These are phyloP conservation scores for Kuraishia molischiana DNA, from an alignment of 805 yeast species.

Conservation along the genomic window DNA sequence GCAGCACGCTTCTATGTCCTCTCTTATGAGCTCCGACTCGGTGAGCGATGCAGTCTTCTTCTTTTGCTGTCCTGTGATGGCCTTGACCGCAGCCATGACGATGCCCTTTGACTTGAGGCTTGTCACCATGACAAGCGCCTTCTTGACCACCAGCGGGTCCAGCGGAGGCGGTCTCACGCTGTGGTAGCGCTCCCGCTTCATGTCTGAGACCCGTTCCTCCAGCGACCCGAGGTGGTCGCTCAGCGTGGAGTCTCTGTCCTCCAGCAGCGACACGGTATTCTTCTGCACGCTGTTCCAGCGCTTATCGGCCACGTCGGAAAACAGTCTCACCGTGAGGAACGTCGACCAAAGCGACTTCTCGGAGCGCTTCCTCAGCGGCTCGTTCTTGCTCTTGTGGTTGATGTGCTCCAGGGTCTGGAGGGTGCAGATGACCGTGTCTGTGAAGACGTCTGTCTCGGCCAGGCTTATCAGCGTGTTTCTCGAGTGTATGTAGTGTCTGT, in stretches of 20 bases:
- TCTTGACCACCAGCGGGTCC: conserved; percentile 13
- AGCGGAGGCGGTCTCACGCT: conserved; percentile 21
- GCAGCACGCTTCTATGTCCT: conserved; percentile 25
- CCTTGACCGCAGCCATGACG: conserved; percentile 2
- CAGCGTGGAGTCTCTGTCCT: conserved; percentile 7
- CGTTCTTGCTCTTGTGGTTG: conserved; percentile 13
- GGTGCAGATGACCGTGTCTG: conserved; percentile 19
- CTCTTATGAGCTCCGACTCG: conserved; percentile 13
- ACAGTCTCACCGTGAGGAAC: conserved; percentile 24
- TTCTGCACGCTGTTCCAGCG: conserved; percentile 24
- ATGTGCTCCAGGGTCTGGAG: conserved; percentile 15
- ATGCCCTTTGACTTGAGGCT: conserved; percentile 5
- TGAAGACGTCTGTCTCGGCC: conserved; percentile 15
- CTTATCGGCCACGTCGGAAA: conserved; percentile 28
- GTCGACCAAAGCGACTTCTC: conserved; percentile 22
- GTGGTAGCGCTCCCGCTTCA: conserved; percentile 22
- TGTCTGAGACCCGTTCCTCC: conserved; percentile 19
- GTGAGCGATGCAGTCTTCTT: conserved; percentile 7
- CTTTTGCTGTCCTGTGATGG: conserved; percentile 2
- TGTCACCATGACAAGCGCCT: conserved; percentile 5
- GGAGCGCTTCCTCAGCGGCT: conserved; percentile 16
- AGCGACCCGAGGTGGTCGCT: conserved; percentile 13
- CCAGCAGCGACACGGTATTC: conserved; percentile 7
- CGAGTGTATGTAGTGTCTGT: conserved; percentile 22
- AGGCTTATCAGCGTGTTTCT: conserved; percentile 23